Base-by-base conservation (phyloP, 495 filamentous ascomycete species). In the Penicillium soppii region DNA sequence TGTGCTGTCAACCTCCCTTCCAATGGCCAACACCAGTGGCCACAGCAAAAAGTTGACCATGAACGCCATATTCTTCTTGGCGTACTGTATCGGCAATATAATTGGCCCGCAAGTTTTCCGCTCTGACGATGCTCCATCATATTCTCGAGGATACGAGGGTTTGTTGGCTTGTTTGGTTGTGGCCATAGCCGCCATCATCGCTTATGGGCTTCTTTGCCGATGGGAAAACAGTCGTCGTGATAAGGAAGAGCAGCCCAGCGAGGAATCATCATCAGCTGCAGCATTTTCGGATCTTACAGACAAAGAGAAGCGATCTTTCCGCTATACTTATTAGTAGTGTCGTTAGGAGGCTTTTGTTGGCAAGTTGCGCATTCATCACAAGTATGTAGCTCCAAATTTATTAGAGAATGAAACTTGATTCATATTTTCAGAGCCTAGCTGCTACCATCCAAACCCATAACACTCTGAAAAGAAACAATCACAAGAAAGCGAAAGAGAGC, bases 101-200 rank as follows among this genome's bases (percentile, higher is more conserved):
- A 83, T 85, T 62, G 81, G 82, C 1, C 82, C 82, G 2, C 81
- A 83, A 54, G 74, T 80, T 5, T 86, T 86, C 56, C 74, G 74
- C n/a, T 61, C 69, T 1, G 63, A 68, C 23, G 80, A 85, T 46
- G 77, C 76, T 4, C 84, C 82, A 1, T 70, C 52, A 8, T 75
- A 75, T 45, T 61, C 64, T 1, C 56, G 50, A 4, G 61, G 69
- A 7, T 65, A 69, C 20, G 44, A 61, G 29, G 58, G 59, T 4
- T 64, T 75, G 50, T 33, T 71, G 1, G 58, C 56, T 0, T 65
- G 47, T 43, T 38, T 52, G 1, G 43, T 52, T 5, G 47, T 54
- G 23, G 68, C 45, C 58, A 71, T 41, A 56, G 66, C 32, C 33
- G 54, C 23, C 61, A 52, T 59, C 38, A 15, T 54, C 27, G 48